Conservation (phyloP, 371 early-diverging fungal genomes). For the Lichtheimia corymbifera region DNA sequence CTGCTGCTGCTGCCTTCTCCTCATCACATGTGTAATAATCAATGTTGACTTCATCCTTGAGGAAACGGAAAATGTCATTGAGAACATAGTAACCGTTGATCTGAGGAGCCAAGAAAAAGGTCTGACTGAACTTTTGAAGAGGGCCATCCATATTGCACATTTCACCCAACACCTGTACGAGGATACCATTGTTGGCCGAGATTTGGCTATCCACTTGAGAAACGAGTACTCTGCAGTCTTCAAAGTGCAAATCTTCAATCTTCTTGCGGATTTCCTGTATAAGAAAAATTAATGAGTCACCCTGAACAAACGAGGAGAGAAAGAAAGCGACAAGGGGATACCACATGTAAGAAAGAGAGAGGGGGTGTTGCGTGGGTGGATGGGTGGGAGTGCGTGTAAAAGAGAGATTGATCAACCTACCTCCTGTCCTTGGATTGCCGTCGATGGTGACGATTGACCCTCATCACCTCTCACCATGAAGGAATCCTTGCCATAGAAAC, state of each 20-base stretch:
- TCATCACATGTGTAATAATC: conserved; percentile 21
- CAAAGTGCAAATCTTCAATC: conserved; percentile 73
- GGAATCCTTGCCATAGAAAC: conserved; percentile 87
- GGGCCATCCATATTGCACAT: conserved; percentile 82
- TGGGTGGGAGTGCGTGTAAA: too few relatives aligned
- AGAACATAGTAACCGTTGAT: conserved; percentile 89
- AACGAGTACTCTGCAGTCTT: conserved; percentile 85
- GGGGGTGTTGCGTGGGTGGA: too few relatives aligned
- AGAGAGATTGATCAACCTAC: conserved; percentile 14
- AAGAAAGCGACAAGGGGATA: too few relatives aligned
- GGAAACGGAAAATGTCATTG: conserved; percentile 94
- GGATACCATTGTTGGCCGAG: conserved; percentile 77
- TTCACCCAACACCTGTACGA: conserved; percentile 92
- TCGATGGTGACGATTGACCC: conserved; percentile 52
- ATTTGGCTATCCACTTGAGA: conserved; percentile 87
- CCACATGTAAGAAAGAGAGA: too few relatives aligned
- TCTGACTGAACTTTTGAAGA: conserved; percentile 89
- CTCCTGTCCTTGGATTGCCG: conserved; percentile 37
- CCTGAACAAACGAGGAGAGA: too few relatives aligned
- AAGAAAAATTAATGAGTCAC: neutral
- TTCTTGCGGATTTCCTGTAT: conserved; percentile 76
- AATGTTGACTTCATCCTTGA: conserved; percentile 72
- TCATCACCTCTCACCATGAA: conserved; percentile 82
- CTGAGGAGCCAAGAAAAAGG: conserved; percentile 91
- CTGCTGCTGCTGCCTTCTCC: conserved; percentile 6